Percentiles rank a stretch among this genome's conserved stretches.
phyloP scores from a whole-genome alignment of 345 rosid genomes.

The Brassica nigra region DNA sequence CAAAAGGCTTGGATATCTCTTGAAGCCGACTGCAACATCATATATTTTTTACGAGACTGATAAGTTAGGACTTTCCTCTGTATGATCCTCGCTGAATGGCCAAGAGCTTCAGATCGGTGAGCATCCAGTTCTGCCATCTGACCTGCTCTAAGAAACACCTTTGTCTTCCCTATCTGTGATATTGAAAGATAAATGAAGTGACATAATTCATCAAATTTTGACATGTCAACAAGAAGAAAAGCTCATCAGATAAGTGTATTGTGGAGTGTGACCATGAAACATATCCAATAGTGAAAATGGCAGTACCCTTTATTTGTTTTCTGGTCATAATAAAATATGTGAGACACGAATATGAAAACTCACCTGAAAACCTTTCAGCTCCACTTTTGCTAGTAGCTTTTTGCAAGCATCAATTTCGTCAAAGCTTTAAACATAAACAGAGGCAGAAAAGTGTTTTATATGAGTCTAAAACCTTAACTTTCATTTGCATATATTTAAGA shows the following conservation, averaged over 20 bases:
- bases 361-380: slow-evolving; percentile 88
- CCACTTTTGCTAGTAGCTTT: slow-evolving; percentile 71
- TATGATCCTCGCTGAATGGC: slow-evolving; percentile 74
- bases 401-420: slow-evolving; percentile 80
- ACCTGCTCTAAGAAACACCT: slow-evolving; percentile 94
- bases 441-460: slow-evolving; percentile 8
- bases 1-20: slow-evolving; percentile 68
- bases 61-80: slow-evolving; percentile 75
- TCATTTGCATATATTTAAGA: slow-evolving; percentile 10
- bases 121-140: slow-evolving; percentile 98
- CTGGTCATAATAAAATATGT: slow-evolving; percentile 3
- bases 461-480: slow-evolving; percentile 1
- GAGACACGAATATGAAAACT: background rate
- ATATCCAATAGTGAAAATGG: slow-evolving; percentile 1
- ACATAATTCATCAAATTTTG: background rate
- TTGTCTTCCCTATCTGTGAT: slow-evolving; percentile 84
- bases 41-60: slow-evolving; percentile 55
- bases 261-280: slow-evolving; percentile 18
- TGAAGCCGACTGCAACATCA: slow-evolving; percentile 56
- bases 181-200: slow-evolving; percentile 20
- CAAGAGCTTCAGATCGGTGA: slow-evolving; percentile 71
- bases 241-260: slow-evolving; percentile 20
- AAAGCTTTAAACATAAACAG: slow-evolving; percentile 46
- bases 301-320: background rate
- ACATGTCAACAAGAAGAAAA: slow-evolving; percentile 15